These are phyloP conservation scores for Magnusiomyces paraingens DNA, from an alignment of 1,139 yeast species.

Conservation along the genomic window DNA sequence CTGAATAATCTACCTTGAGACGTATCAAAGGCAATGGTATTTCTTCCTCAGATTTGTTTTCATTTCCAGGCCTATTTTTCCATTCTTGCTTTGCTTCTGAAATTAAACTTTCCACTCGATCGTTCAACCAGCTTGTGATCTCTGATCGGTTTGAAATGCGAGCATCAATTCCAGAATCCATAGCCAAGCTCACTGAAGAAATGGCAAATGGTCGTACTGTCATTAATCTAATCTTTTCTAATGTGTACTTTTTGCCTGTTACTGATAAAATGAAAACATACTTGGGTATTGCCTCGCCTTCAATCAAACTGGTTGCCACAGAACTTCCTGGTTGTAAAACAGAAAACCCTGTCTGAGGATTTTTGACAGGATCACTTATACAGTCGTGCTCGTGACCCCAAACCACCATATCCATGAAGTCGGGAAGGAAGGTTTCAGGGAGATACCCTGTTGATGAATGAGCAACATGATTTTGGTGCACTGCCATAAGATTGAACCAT, in stretches of 20 bases:
- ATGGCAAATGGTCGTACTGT: slow-evolving; percentile 81
- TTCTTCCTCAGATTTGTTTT: slow-evolving; percentile 22
- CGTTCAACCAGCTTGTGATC: slow-evolving; percentile 50
- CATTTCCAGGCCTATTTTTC: slow-evolving; percentile 30
- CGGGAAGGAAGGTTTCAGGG: slow-evolving; percentile 80
- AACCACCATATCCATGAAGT: slow-evolving; percentile 68
- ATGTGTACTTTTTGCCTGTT: slow-evolving; percentile 49
- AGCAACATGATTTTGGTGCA: slow-evolving; percentile 84
- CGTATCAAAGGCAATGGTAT: slow-evolving; percentile 74
- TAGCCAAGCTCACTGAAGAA: slow-evolving; percentile 52
- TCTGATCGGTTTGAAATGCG: slow-evolving; percentile 58
- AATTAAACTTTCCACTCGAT: slow-evolving; percentile 62
- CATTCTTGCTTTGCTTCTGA: slow-evolving; percentile 50
- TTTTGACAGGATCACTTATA: slow-evolving; percentile 59
- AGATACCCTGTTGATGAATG: slow-evolving; percentile 76
- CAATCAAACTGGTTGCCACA: slow-evolving; percentile 83
- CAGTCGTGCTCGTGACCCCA: slow-evolving; percentile 99
- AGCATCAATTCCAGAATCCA: slow-evolving; percentile 51
- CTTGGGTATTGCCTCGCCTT: slow-evolving; percentile 75
- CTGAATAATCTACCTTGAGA: slow-evolving; percentile 79
- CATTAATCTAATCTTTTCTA: slow-evolving; percentile 60
- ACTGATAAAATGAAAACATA: slow-evolving; percentile 44
- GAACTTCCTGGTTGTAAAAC: slow-evolving; percentile 94
- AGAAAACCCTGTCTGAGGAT: slow-evolving; percentile 63
- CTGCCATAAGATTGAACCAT: slow-evolving; percentile 81